Percentiles rank a stretch among this genome's conserved stretches.
phyloP scores from a whole-genome alignment of 2,329 filamentous ascomycete genomes.

The Aspergillus awamori region DNA sequence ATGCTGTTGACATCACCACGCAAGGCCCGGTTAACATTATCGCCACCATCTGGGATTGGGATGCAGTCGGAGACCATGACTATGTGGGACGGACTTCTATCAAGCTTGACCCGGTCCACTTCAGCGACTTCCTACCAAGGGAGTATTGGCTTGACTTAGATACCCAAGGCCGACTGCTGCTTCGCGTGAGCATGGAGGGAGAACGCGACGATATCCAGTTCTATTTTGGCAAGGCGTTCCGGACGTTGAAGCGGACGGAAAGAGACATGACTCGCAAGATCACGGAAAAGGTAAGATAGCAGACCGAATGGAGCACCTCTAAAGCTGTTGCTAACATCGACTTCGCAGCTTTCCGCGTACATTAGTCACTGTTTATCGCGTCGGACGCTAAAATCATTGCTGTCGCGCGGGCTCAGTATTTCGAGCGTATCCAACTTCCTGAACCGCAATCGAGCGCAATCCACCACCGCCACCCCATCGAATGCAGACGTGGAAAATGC shows the following conservation, averaged over 20 bases:
- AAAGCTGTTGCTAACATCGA: slow-evolving; percentile 5
- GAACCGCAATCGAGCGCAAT: slow-evolving; percentile 54
- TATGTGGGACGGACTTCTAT: slow-evolving; percentile 96
- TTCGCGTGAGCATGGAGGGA: slow-evolving; percentile 97
- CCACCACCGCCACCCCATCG: slow-evolving; percentile 60
- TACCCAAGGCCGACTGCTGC: slow-evolving; percentile 84
- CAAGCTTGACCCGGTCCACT: slow-evolving; percentile 97
- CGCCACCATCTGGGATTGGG: slow-evolving; percentile 97
- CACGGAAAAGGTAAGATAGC: slow-evolving; percentile 79
- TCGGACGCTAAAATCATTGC: slow-evolving; percentile 73
- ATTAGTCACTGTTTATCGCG: slow-evolving; percentile 87
- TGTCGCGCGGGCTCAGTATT: slow-evolving; percentile 72
- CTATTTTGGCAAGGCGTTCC: slow-evolving; percentile 96
- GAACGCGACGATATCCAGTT: slow-evolving; percentile 98
- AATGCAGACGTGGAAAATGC: slow-evolving; percentile 77
- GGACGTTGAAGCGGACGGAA: slow-evolving; percentile 91
- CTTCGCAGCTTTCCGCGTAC: slow-evolving; percentile 76
- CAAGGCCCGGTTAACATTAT: slow-evolving; percentile 90
- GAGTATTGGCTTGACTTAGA: slow-evolving; percentile 98
- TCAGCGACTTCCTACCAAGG: slow-evolving; percentile 90
- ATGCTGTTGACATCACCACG: slow-evolving; percentile 94
- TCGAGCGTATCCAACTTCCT: slow-evolving; percentile 74
- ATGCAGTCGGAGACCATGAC: slow-evolving; percentile 95
- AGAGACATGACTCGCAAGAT: slow-evolving; percentile 98
- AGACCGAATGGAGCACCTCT: not conserved